Percentiles rank a stretch among this genome's conserved stretches.
Evolutionary conservation across 768 basidiomycete genomes (phyloP).

Genomic region (Suillus alpinus): DNA sequence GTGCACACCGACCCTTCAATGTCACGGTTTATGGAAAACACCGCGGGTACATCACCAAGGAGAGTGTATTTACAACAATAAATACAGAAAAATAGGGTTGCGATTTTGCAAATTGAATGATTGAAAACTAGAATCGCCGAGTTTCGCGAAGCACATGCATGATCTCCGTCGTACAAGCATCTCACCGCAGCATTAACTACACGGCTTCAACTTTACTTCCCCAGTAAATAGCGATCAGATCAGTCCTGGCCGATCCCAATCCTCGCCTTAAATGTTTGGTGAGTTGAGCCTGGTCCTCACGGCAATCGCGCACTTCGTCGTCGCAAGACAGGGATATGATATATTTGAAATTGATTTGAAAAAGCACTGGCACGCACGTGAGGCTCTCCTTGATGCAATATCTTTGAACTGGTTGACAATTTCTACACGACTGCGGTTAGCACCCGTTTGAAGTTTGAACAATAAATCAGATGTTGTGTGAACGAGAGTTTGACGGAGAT

Average conservation of each 20-base stretch:
- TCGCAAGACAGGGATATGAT: not conserved
- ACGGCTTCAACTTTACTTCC: not conserved
- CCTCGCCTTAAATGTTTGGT: constrained; percentile 15
- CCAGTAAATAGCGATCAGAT: constrained; percentile 4
- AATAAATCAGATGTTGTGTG: constrained; percentile 16
- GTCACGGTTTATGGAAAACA: no score
- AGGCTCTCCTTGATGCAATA: constrained; percentile 26
- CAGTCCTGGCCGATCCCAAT: constrained; percentile 15
- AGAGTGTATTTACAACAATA: no score
- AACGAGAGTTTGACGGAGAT: constrained; percentile 14
- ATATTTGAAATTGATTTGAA: constrained; percentile 1
- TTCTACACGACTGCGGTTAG: constrained; percentile 1
- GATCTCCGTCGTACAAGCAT: not conserved
- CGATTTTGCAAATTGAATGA: not conserved
- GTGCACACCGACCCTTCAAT: no score
- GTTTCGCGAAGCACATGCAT: not conserved
- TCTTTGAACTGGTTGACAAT: constrained; percentile 3
- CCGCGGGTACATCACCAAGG: no score
- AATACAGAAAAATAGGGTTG: not conserved
- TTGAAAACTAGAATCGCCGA: not conserved
- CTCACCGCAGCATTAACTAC: constrained; percentile 1
- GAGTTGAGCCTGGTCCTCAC: constrained; percentile 15
- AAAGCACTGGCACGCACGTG: constrained; percentile 23
- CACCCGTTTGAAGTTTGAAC: not conserved
- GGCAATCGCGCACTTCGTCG: constrained; percentile 20